Percentiles rank a stretch among this genome's conserved stretches.
phyloP scores from a whole-genome alignment of 2,329 filamentous ascomycete species.

The Monilinia fructigena region DNA sequence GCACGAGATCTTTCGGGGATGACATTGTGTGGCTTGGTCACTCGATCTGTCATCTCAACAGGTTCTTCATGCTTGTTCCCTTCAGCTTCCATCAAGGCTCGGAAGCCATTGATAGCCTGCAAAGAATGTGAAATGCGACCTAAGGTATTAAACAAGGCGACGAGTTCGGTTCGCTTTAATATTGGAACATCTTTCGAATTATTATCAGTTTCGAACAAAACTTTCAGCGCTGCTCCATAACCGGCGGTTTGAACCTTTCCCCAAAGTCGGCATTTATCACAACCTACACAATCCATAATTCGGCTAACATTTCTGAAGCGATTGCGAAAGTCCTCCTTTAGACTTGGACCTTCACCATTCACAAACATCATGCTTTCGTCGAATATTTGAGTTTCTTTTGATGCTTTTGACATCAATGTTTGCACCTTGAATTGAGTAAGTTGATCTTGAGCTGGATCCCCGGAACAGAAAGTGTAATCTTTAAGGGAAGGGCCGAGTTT shows the following conservation, averaged over 20 bases:
- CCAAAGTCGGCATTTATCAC: slow-evolving; percentile 98
- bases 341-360: slow-evolving; percentile 66
- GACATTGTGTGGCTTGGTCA: slow-evolving; percentile 46
- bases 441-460: slow-evolving; percentile 74
- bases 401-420: slow-evolving; percentile 69
- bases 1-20: slow-evolving; percentile 33
- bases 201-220: slow-evolving; percentile 86
- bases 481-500: slow-evolving; percentile 81
- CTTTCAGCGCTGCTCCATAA: slow-evolving; percentile 91
- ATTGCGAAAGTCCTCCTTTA: slow-evolving; percentile 97
- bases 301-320: slow-evolving; percentile 95
- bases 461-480: slow-evolving; percentile 87
- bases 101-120: slow-evolving; percentile 71
- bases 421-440: slow-evolving; percentile 79
- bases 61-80: slow-evolving; percentile 35
- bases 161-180: slow-evolving; percentile 85
- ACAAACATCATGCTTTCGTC: slow-evolving; percentile 96
- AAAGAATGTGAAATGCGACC: slow-evolving; percentile 82
- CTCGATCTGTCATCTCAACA: slow-evolving; percentile 34
- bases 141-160: slow-evolving; percentile 92
- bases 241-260: slow-evolving; percentile 94
- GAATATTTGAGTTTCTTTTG: slow-evolving; percentile 76
- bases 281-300: slow-evolving; percentile 97
- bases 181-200: slow-evolving; percentile 60
- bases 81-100: slow-evolving; percentile 49